These are phyloP conservation scores for Boletellus ananas DNA, from an alignment of 768 basidiomycete genomes.

Conservation along the genomic window DNA sequence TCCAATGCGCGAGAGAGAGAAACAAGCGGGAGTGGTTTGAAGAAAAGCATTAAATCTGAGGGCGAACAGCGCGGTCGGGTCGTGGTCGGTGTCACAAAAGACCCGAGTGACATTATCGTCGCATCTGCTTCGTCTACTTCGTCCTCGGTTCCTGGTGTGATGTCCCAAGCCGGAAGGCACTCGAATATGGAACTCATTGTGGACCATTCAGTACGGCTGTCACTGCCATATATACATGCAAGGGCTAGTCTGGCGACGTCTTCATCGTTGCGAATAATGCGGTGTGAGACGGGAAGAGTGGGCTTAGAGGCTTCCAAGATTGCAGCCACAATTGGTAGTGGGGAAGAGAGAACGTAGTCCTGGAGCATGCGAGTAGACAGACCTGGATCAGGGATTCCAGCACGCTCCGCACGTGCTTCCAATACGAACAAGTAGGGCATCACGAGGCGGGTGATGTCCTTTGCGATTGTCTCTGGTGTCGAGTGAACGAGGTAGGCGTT, in stretches of 20 bases:
- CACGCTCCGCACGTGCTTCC: constrained; percentile 82
- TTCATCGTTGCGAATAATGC: constrained; percentile 77
- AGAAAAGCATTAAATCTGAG: constrained; percentile 74
- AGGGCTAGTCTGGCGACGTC: constrained; percentile 85
- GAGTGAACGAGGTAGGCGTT: constrained; percentile 74
- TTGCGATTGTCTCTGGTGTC: constrained; percentile 56
- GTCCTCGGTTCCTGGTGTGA: constrained; percentile 49
- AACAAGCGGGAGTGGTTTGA: constrained; percentile 69
- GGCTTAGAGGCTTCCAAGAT: constrained; percentile 93
- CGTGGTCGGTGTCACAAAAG: constrained; percentile 75
- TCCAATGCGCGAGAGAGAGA: constrained; percentile 83
- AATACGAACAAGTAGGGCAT: constrained; percentile 92
- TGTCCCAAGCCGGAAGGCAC: constrained; percentile 90
- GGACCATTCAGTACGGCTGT: constrained; percentile 66
- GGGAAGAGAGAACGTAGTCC: constrained; percentile 66
- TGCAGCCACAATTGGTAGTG: constrained; percentile 63
- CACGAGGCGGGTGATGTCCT: constrained; percentile 72
- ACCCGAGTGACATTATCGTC: constrained; percentile 74
- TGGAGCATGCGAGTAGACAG: constrained; percentile 65
- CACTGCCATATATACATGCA: constrained; percentile 82
- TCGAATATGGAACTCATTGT: constrained; percentile 93
- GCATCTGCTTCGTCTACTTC: constrained; percentile 77
- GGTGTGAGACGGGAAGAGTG: constrained; percentile 63
- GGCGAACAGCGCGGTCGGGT: constrained; percentile 53
- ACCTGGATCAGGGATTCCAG: constrained; percentile 62